A percentile compares a stretch with the other conserved stretches of the same genome.
Conservation (phyloP, 139 green algal species). For the Closterium sp. region DNA sequence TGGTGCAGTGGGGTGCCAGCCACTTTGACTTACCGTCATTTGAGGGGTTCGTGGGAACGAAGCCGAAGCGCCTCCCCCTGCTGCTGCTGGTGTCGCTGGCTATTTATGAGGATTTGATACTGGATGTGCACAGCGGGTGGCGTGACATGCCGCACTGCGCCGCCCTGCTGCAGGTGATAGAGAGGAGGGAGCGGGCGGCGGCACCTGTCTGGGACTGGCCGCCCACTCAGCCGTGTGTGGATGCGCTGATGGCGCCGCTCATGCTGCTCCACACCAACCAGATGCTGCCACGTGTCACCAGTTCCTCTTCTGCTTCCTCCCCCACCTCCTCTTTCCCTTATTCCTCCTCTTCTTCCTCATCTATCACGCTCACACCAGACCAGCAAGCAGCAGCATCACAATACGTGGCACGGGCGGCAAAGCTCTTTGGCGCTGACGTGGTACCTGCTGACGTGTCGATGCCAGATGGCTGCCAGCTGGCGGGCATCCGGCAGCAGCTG, state of each 20-base stretch:
- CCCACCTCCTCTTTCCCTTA: not conserved
- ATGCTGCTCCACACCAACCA: not conserved
- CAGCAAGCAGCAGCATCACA: not conserved
- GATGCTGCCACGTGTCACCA: not conserved
- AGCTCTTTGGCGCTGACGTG: not conserved
- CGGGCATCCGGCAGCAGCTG: not conserved
- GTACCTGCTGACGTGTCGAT: not conserved
- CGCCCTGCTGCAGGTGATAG: not conserved
- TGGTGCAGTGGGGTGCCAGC: not conserved
- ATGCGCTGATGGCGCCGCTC: not conserved
- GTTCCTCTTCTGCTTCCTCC: conserved; percentile 9
- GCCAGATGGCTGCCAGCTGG: not conserved
- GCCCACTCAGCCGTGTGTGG: not conserved
- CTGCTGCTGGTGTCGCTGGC: not conserved
- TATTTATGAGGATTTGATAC: not conserved
- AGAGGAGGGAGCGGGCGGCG: not conserved
- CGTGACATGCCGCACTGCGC: not conserved
- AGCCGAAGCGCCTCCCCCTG: not conserved
- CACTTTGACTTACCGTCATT: not conserved
- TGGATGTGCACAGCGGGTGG: not conserved
- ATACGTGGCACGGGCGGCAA: not conserved
- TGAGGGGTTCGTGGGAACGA: not conserved
- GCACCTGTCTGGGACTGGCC: not conserved
- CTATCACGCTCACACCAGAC: not conserved
- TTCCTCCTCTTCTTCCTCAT: not conserved